Evolutionary conservation across 352 stramenopile genomes (phyloP).

Genomic region (Phytophthora niederhauseri): DNA sequence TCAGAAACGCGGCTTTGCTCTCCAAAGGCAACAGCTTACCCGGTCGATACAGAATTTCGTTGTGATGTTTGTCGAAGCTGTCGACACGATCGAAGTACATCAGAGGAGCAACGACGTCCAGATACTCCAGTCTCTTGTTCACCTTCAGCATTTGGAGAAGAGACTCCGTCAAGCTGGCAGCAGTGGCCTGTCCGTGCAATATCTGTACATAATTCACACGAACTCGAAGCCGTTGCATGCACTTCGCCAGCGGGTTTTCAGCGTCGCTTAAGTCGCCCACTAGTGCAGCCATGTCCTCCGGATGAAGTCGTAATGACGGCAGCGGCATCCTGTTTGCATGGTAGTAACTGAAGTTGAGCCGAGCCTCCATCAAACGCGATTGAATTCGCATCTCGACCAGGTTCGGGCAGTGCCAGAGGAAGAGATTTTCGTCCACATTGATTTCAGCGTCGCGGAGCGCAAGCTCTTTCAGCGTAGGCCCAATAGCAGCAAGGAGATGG

Average conservation of each 20-base stretch:
- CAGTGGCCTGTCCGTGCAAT: background rate
- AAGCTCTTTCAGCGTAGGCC: background rate
- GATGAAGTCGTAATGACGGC: background rate
- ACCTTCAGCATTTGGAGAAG: background rate
- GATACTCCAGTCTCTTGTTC: background rate
- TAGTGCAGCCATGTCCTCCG: background rate
- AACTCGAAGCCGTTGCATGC: background rate
- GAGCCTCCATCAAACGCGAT: background rate
- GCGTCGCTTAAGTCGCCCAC: background rate
- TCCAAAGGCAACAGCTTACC: background rate
- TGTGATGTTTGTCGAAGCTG: background rate
- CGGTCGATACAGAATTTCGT: background rate
- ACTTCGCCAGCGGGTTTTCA: background rate
- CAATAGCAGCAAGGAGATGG: background rate
- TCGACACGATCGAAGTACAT: background rate
- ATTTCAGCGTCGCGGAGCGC: background rate
- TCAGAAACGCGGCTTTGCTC: background rate
- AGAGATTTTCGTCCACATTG: background rate
- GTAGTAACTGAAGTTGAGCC: background rate
- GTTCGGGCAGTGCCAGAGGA: background rate
- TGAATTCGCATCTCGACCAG: background rate
- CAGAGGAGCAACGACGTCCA: background rate
- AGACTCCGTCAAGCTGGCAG: background rate
- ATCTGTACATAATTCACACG: background rate
- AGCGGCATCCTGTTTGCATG: background rate